Evolutionary conservation across 345 rosid genomes (phyloP), one percentile per base, ranked within the genome.

Genomic region (Eucalyptus polyanthemos): DNA sequence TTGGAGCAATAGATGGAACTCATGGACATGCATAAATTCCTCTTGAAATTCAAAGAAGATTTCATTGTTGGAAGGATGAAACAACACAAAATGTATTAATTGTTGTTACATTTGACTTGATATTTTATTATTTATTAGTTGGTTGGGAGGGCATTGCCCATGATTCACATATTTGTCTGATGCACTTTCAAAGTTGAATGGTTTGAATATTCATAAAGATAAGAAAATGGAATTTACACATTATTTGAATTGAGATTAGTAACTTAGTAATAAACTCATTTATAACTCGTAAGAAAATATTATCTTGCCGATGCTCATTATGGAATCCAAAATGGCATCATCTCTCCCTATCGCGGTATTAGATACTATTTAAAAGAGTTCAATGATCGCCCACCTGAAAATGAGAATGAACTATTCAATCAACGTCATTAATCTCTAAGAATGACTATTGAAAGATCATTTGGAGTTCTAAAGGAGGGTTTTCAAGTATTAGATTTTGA

Each of bases 311-410:
- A 24, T 56, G 1, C 29, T 11, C 0, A 0, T 56, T 56, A 24
- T 56, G 62, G 29, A 56, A 56, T 56, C 62, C 62, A 56, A 56
- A 56, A 56, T 56, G 13, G 6, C 12, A 24, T 56, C 29, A 24
- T 24, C 29, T 56, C 62, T 56, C 62, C 29, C 14, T 56, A 56
- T 56, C 3, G 2, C 1, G 6, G 62, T 24, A 10, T 24, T 56
- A 9, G 13, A 56, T 56, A 10, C 6, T 29, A 56, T 56, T 56
- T 56, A 14, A 56, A 56, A 2, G 62, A 10, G 29, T 56, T 24
- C 2, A 24, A 0, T 56, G 29, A 56, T 56, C 2, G 14, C 5
- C 6, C 0, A 56, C 62, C 0, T 24, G 2, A 56, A 24, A 56
- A 56, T 25, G 14, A 56, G 62, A 24, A 24, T 3, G 62, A 56